Conservation (phyloP, 179 eudicot genomes). For the Dionaea muscipula region DNA sequence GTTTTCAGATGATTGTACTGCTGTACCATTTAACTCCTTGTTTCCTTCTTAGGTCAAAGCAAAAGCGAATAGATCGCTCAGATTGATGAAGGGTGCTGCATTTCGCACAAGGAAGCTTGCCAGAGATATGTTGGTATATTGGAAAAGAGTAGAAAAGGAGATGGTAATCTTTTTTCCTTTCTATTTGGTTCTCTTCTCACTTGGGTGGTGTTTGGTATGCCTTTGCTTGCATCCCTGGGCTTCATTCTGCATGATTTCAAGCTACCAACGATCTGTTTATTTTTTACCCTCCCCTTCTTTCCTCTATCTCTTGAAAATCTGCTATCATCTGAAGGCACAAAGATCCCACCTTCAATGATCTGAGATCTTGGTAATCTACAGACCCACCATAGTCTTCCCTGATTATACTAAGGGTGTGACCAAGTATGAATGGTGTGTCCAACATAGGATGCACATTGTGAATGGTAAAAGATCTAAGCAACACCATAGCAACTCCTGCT, state of each 20-base stretch:
- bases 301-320: not conserved
- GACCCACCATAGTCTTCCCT: too few species aligned
- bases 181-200: too few species aligned
- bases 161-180: conserved; percentile 44
- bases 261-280: too few species aligned
- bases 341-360: not conserved
- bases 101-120: conserved; percentile 77
- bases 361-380: too few species aligned
- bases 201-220: too few species aligned
- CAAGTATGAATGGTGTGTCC: too few species aligned
- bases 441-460: too few species aligned
- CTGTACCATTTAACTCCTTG: conserved; percentile 3
- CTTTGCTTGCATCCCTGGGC: not conserved
- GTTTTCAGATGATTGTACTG: not conserved
- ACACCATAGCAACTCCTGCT: too few species aligned
- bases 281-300: not conserved
- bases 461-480: too few species aligned
- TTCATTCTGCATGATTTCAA: not conserved
- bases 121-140: conserved; percentile 84
- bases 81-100: conserved; percentile 69
- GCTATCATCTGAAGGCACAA: not conserved
- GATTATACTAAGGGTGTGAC: too few species aligned
- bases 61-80: conserved; percentile 81
- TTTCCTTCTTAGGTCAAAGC: conserved; percentile 56
- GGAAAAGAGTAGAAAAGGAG: conserved; percentile 96